A percentile compares a stretch with the other conserved stretches of the same genome.
phyloP scores from a whole-genome alignment of 768 basidiomycete species.

The Piloderma croceum region DNA sequence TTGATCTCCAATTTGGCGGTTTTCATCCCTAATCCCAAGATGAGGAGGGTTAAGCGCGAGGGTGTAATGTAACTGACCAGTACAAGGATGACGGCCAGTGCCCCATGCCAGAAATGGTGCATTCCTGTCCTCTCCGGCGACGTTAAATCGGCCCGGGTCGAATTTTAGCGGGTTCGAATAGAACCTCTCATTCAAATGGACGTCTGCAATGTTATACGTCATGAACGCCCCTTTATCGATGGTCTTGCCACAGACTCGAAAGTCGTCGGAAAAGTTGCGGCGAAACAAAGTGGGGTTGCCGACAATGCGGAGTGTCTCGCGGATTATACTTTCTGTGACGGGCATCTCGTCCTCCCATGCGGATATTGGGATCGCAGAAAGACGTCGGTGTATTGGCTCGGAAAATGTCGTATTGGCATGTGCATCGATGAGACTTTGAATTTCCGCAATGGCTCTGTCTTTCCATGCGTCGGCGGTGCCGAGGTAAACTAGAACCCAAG shows the following conservation, averaged over 20 bases:
- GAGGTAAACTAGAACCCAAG: slow-evolving; percentile 71
- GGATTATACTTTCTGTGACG: slow-evolving; percentile 65
- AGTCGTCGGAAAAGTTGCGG: slow-evolving; percentile 67
- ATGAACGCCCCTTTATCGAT: slow-evolving; percentile 73
- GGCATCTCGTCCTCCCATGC: slow-evolving; percentile 69
- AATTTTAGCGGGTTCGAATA: slow-evolving; percentile 78
- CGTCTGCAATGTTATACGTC: slow-evolving; percentile 75
- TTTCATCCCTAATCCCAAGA: too few species aligned
- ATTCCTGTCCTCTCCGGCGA: slow-evolving; percentile 38
- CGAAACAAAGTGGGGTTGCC: slow-evolving; percentile 81
- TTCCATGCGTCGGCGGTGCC: slow-evolving; percentile 65
- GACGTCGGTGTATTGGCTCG: slow-evolving; percentile 37
- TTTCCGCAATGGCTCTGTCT: slow-evolving; percentile 52
- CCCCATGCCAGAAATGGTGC: slow-evolving; percentile 65
- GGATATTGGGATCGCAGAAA: slow-evolving; percentile 61
- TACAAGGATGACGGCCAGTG: too few species aligned
- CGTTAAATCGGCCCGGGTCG: too few species aligned
- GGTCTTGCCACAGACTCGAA: slow-evolving; percentile 61
- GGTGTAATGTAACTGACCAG: too few species aligned
- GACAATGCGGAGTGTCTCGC: slow-evolving; percentile 72
- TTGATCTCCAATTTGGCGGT: slow-evolving; percentile 73
- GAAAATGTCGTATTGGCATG: slow-evolving; percentile 18
- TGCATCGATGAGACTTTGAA: slow-evolving; percentile 50
- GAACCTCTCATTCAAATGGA: slow-evolving; percentile 65
- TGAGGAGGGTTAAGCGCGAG: too few species aligned